Evolutionary conservation across 2,329 filamentous ascomycete genomes (phyloP).

Genomic region (Talaromyces sp.): DNA sequence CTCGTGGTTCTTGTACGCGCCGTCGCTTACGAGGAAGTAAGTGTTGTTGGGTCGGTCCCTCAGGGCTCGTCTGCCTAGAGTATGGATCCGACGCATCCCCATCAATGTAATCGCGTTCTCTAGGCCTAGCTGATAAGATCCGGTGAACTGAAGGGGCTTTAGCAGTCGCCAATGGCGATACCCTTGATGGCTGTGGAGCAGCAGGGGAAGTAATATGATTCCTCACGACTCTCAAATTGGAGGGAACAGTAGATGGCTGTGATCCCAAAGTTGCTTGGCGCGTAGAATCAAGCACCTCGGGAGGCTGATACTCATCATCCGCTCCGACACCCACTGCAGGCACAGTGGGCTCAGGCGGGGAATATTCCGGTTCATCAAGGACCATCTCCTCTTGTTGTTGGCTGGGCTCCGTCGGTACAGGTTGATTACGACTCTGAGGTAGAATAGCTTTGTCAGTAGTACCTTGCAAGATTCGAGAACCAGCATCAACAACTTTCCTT

Average conservation of each 20-base stretch:
- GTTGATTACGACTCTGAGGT: conserved; percentile 20
- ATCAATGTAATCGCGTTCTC: conserved; percentile 41
- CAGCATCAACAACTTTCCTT: conserved; percentile 5
- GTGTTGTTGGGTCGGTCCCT: conserved; percentile 38
- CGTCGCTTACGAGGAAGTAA: conserved; percentile 54
- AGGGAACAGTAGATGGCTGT: conserved; percentile 37
- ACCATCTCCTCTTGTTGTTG: conserved; percentile 18
- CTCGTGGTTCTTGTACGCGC: conserved; percentile 44
- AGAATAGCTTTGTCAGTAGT: conserved; percentile 23
- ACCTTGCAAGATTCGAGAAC: conserved; percentile 15
- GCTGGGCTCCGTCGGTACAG: not conserved
- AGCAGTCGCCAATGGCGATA: conserved; percentile 56
- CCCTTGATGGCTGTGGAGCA: conserved; percentile 73
- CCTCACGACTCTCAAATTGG: conserved; percentile 64
- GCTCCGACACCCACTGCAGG: conserved; percentile 32
- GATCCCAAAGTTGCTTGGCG: conserved; percentile 43
- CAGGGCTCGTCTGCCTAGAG: conserved; percentile 47
- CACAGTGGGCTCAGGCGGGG: conserved; percentile 45
- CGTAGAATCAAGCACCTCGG: conserved; percentile 37
- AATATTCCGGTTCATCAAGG: conserved; percentile 50
- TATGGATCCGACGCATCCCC: conserved; percentile 30
- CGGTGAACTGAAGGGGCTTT: conserved; percentile 54
- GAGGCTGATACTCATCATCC: conserved; percentile 28
- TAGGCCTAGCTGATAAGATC: conserved; percentile 36
- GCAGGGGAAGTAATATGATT: conserved; percentile 71